Evolutionary conservation across 1,284 basidiomycete species (phyloP).

Genomic region (Ustilago trichophora): DNA sequence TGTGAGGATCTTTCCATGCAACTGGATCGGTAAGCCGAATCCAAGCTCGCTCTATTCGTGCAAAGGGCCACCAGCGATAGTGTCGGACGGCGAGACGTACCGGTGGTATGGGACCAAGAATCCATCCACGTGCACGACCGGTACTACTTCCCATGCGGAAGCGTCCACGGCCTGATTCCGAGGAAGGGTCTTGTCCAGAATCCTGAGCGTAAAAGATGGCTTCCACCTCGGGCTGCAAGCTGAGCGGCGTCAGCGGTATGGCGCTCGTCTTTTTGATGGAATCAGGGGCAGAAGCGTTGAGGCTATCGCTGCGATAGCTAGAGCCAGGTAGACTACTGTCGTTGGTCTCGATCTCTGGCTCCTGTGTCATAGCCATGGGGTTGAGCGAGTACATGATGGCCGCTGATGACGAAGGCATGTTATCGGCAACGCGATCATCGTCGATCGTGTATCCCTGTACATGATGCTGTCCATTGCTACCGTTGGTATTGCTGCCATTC

Average conservation of each 20-base stretch:
- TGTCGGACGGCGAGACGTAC: slow-evolving; percentile 41
- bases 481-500: neutral
- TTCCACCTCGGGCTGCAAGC: slow-evolving; percentile 18
- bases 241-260: slow-evolving; percentile 18
- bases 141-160: neutral
- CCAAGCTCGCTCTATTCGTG: slow-evolving; percentile 45
- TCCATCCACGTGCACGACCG: slow-evolving; percentile 12
- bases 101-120: slow-evolving; percentile 38
- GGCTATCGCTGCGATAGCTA: slow-evolving; percentile 7
- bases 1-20: slow-evolving; percentile 48
- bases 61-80: slow-evolving; percentile 61
- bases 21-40: slow-evolving; percentile 25
- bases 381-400: slow-evolving; percentile 21
- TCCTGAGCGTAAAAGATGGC: slow-evolving; percentile 15
- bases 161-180: neutral
- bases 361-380: neutral
- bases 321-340: slow-evolving; percentile 2
- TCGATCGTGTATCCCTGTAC: slow-evolving; percentile 25
- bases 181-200: no score
- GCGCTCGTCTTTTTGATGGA: slow-evolving; percentile 11
- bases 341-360: slow-evolving; percentile 15
- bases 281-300: slow-evolving; percentile 4
- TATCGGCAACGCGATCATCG: no score
- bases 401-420: no score
- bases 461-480: neutral